Base-by-base conservation (phyloP, 441 rosid species). In the Gossypium armourianum region DNA sequence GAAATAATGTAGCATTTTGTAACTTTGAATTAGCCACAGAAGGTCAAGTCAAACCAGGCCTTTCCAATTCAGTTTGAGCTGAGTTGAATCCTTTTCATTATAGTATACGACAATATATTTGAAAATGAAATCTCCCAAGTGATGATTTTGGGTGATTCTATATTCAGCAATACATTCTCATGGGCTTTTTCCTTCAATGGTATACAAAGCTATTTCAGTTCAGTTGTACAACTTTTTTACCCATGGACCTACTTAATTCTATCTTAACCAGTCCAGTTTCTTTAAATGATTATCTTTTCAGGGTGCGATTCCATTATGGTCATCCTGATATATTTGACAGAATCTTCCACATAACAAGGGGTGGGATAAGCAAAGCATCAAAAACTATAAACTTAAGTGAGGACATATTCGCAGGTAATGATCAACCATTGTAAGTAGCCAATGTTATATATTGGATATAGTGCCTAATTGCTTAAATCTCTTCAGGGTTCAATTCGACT, bases 311-410 rank as follows among this genome's bases (percentile, higher is more conserved):
- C 78, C 98, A 94, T 78, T 93, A 93, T 58, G 98, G 98, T 36
- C 98, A 93, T 83, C 98, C 98, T 20, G 98, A 93, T 83, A 88
- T 94, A 69, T 94, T 94, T 69, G 96, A 94, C 75, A 79, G 98
- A 75, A 80, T 94, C 21, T 94, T 91, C 83, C 97, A 91, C 87
- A 80, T 94, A 75, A 91, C 98, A 2, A 87, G 97, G 83, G 98
- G 97, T 7, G 98, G 98, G 72, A 85, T 94, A 72, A 91, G 98
- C 81, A 91, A 94, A 83, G 98, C 98, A 77, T 94, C 98, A 45
- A 90, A 83, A 79, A 89, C 89, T 68, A 86, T 94, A 84, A 94
- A 92, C 82, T 81, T 94, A 77, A 91, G 97, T 79, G 98, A 94
- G 83, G 99, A 94, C 85, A 90, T 94, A 80, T 94, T 92, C 85